Conservation (phyloP, 129 eudicot species). For the Chrysanthemum seticuspe region DNA sequence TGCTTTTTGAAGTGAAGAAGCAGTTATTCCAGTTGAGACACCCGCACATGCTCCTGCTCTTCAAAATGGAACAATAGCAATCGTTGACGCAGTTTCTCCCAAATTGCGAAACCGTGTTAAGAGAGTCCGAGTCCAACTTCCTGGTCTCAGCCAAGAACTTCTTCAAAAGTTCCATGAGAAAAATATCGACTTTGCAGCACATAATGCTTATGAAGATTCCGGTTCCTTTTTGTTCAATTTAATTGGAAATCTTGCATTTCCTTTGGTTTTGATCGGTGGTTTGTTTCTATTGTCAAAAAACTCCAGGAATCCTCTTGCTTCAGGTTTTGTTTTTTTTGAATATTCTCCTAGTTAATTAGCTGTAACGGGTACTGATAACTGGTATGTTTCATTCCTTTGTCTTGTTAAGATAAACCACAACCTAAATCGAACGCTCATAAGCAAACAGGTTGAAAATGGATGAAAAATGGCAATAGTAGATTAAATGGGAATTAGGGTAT, state of each 20-base stretch:
- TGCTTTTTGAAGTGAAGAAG: no score
- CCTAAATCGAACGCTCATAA: no score
- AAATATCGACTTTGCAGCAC: slow-evolving; percentile 96
- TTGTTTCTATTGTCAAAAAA: slow-evolving; percentile 84
- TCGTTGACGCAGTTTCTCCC: slow-evolving; percentile 93
- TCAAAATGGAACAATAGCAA: slow-evolving; percentile 88
- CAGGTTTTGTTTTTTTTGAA: no score
- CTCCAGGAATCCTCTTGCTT: slow-evolving; percentile 70
- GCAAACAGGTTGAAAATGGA: no score
- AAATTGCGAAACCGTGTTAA: slow-evolving; percentile 93
- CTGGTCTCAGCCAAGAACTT: slow-evolving; percentile 92
- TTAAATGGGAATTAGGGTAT: no score
- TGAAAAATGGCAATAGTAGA: no score
- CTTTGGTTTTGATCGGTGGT: slow-evolving; percentile 83
- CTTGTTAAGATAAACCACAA: no score
- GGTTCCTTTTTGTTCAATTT: slow-evolving; percentile 81
- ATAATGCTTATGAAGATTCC: slow-evolving; percentile 96
- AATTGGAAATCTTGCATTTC: slow-evolving; percentile 90
- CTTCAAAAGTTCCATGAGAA: slow-evolving; percentile 93
- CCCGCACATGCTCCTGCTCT: no score
- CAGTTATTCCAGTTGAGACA: no score
- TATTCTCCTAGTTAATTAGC: no score
- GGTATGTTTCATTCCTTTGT: no score
- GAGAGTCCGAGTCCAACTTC: slow-evolving; percentile 95
- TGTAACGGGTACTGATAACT: no score